Evolutionary conservation across 148 eudicot genomes (phyloP).

Genomic region (Pharnaceum exiguum): DNA sequence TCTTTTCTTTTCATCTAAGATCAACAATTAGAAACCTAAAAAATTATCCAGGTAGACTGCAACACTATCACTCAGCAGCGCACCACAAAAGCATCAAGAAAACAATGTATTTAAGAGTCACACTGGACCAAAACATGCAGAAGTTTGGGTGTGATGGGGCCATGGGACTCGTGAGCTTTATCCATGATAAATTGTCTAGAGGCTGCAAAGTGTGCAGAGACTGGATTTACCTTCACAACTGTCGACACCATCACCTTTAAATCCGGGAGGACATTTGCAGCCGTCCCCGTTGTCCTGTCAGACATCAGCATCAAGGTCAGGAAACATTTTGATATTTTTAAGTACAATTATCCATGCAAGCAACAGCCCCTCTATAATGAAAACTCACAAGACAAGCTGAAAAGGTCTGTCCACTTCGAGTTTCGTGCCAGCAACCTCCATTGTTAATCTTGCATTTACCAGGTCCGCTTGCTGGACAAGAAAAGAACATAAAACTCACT

Average conservation of each 20-base stretch:
- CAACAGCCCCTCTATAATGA: neutral
- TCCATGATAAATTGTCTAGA: too few relatives aligned
- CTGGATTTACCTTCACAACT: slow-evolving; percentile 82
- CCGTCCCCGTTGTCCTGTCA: slow-evolving; percentile 68
- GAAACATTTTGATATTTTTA: neutral
- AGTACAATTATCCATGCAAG: neutral
- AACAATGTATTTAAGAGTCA: too few relatives aligned
- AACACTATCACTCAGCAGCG: too few relatives aligned
- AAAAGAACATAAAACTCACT: neutral
- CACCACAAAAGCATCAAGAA: too few relatives aligned
- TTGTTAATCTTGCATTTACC: slow-evolving; percentile 82
- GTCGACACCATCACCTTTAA: slow-evolving; percentile 78
- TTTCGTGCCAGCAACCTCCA: slow-evolving; percentile 97
- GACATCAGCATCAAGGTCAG: slow-evolving; percentile 7
- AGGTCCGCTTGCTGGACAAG: slow-evolving; percentile 71
- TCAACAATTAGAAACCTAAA: too few relatives aligned
- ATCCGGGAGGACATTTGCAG: slow-evolving; percentile 86
- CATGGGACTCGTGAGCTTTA: too few relatives aligned
- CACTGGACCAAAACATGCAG: too few relatives aligned
- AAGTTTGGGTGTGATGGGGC: too few relatives aligned
- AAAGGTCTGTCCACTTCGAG: slow-evolving; percentile 58
- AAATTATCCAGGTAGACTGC: too few relatives aligned
- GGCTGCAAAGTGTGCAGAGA: too few relatives aligned
- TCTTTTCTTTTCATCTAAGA: too few relatives aligned
- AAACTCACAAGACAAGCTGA: slow-evolving; percentile 79